These are phyloP conservation scores for Euphorbia peplus DNA, from an alignment of 345 rosid genomes.

Conservation along the genomic window DNA sequence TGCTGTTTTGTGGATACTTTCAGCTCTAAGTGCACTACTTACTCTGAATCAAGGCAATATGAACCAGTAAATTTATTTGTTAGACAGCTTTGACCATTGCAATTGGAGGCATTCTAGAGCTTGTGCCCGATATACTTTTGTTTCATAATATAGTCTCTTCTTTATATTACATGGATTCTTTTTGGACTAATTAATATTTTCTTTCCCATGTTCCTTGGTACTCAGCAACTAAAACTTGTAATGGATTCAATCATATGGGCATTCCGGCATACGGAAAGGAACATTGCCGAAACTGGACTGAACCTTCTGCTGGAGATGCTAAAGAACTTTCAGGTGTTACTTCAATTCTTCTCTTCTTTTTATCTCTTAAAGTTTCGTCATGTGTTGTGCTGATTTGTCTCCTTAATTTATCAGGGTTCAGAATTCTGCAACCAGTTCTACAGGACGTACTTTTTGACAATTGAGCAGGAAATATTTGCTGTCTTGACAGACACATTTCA, in stretches of 20 bases:
- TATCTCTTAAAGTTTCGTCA: background rate
- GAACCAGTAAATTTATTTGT: background rate
- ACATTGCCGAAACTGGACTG: constrained; percentile 96
- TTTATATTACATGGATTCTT: background rate
- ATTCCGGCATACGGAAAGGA: constrained; percentile 98
- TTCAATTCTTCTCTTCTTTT: background rate
- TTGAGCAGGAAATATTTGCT: constrained; percentile 96
- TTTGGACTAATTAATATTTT: background rate
- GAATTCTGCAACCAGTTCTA: constrained; percentile 90
- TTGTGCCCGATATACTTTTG: background rate
- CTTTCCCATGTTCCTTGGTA: background rate
- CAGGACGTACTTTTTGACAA: constrained; percentile 53
- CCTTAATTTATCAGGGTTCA: constrained; percentile 39
- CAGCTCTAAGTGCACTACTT: background rate
- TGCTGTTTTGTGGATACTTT: background rate
- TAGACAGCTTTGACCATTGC: background rate
- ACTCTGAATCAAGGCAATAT: background rate
- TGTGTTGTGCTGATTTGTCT: constrained; percentile 23
- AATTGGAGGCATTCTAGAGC: background rate
- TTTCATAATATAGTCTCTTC: background rate
- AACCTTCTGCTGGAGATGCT: constrained; percentile 89
- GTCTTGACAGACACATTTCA: constrained; percentile 96
- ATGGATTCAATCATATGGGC: constrained; percentile 99
- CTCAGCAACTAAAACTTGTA: constrained; percentile 92
- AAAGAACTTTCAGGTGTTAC: constrained; percentile 78